Percentiles rank a stretch among this genome's conserved stretches.
Conservation (phyloP, 192 early-diverging fungal genomes). For the Coemansia sp. region DNA sequence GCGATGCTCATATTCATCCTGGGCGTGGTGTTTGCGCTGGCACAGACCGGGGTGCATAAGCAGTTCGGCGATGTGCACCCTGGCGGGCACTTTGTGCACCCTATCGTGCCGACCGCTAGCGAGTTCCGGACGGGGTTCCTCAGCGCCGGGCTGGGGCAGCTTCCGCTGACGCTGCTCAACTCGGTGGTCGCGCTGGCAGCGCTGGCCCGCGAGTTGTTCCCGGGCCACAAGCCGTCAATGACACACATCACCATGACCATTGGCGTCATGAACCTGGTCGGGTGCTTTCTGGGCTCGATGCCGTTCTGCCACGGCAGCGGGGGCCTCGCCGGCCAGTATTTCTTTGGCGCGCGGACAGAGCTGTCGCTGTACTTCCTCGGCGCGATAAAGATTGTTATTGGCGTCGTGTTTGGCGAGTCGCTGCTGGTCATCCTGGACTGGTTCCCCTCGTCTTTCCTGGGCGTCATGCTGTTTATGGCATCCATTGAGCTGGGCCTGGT, state of each 20-base stretch:
- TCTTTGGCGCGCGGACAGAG: slow-evolving; percentile 83
- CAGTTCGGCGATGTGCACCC: slow-evolving; percentile 37
- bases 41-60: slow-evolving; percentile 48
- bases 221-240: slow-evolving; percentile 48
- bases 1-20: slow-evolving; percentile 69
- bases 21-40: slow-evolving; percentile 63
- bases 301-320: slow-evolving; percentile 81
- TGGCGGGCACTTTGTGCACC: slow-evolving; percentile 55
- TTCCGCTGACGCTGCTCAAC: slow-evolving; percentile 81
- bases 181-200: slow-evolving; percentile 75
- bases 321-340: slow-evolving; percentile 90
- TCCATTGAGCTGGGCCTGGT: slow-evolving; percentile 67
- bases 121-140: slow-evolving; percentile 72
- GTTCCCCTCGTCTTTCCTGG: slow-evolving; percentile 75
- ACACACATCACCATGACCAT: slow-evolving; percentile 57
- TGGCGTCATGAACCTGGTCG: slow-evolving; percentile 72
- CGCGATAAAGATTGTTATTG: slow-evolving; percentile 64
- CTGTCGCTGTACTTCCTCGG: slow-evolving; percentile 76
- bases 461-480: slow-evolving; percentile 82
- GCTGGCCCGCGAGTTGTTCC: slow-evolving; percentile 79
- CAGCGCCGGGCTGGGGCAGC: slow-evolving; percentile 77
- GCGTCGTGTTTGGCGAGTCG: slow-evolving; percentile 78
- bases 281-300: slow-evolving; percentile 73
- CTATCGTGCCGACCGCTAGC: slow-evolving; percentile 54
- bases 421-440: slow-evolving; percentile 61